Conservation (phyloP, 768 basidiomycete genomes). For the Mycena kentingensis region DNA sequence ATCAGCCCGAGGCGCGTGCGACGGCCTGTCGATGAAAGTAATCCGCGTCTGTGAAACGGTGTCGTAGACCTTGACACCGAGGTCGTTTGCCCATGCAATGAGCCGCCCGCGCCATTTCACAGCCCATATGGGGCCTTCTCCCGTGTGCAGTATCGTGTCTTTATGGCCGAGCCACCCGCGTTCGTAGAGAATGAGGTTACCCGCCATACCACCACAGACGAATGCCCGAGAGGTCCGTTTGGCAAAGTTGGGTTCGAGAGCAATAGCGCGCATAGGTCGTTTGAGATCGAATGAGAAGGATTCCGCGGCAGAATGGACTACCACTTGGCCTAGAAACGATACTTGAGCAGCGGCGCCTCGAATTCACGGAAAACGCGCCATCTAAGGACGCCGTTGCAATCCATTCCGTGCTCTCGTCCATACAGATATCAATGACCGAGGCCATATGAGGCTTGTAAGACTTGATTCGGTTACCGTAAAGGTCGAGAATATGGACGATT, state of each 20-base stretch:
- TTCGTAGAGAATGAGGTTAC: conserved; percentile 83
- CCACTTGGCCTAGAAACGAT: conserved; percentile 74
- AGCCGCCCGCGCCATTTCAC: conserved; percentile 82
- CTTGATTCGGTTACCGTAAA: conserved; percentile 79
- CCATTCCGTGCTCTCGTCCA: conserved; percentile 86
- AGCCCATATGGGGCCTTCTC: conserved; percentile 95
- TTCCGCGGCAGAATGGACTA: conserved; percentile 80
- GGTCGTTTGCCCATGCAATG: conserved; percentile 96
- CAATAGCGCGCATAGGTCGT: conserved; percentile 86
- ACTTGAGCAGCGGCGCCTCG: conserved; percentile 13
- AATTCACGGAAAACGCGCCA: conserved; percentile 52
- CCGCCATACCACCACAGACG: conserved; percentile 91
- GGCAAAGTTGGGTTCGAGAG: conserved; percentile 89
- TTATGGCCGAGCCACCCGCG: conserved; percentile 97
- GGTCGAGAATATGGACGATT: conserved; percentile 84
- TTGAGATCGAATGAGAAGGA: conserved; percentile 88
- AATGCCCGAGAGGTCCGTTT: conserved; percentile 76
- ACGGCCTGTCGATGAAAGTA: conserved; percentile 80
- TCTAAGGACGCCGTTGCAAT: conserved; percentile 92
- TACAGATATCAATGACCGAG: conserved; percentile 79
- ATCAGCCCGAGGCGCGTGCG: conserved; percentile 86
- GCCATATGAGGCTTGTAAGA: conserved; percentile 90
- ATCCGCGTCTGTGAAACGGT: conserved; percentile 74
- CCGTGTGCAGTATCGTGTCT: conserved; percentile 76
- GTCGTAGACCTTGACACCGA: conserved; percentile 94